Base-by-base conservation (phyloP, 192 early-diverging fungal genomes). In the Coemansia sp. region DNA sequence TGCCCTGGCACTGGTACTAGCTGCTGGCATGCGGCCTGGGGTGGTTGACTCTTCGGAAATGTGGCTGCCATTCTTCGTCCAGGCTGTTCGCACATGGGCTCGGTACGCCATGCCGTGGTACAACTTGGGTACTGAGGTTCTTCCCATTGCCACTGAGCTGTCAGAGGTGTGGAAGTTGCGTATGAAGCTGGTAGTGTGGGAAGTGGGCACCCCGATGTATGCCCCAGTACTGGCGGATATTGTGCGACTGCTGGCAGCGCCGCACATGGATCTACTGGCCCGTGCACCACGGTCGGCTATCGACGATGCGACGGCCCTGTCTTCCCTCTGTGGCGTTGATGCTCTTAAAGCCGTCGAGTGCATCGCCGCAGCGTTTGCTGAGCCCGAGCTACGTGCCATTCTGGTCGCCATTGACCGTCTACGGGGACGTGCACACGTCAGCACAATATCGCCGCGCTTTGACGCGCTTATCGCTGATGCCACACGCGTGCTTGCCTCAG, bases 81-180 rank as follows among this genome's bases (percentile, higher is more conserved):
- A 52, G 34, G 69, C 70, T 11, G 75, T 66, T 27, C 70, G 68
- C 9, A 68, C 77, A 4, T 82, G 80, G 80, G 60, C 74, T 34
- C 68, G 80, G 29, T 82, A 77, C 44, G 64, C 66, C 10, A 73
- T 82, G 80, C 80, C 80, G 16, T 82, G 80, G 80, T 71, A 74
- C 3, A 62, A 71, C 1, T 62, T 74, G 38, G 46, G 31, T 18
- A 33, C 50, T 2, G 68, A 72, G 12, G n/a, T 53, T 0, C 53
- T 22, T 20, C 40, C 41, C n/a, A 39, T 15, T 13, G 52, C 50
- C 7, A 46, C 36, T 41, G 22, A 38, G 40, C 67, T 22, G 20
- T 55, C 8, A n/a, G 58, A 22, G 57, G 55, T 72, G 13, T 83
- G 81, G 81, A 63, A 68, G 60, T 69, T 65, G 61, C 76, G 81